Percentiles rank a stretch among this genome's conserved stretches.
Conservation (phyloP, 169 alveolate species). For the Cardiosporidium cionae region DNA sequence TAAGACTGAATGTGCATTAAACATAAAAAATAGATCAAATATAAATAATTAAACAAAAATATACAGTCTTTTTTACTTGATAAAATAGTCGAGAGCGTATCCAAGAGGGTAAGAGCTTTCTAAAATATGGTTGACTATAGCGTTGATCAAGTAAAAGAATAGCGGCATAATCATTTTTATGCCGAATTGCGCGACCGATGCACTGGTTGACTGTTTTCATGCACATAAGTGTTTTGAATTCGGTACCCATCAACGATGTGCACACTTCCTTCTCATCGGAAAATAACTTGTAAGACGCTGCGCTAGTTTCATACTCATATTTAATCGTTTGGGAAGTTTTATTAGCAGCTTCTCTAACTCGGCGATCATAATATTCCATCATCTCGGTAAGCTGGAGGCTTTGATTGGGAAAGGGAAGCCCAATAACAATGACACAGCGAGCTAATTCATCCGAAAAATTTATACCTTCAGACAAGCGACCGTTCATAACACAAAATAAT, state of each 20-base stretch:
- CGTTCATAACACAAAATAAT: slow-evolving; percentile 71
- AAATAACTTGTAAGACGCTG: too few relatives aligned
- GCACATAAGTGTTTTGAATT: slow-evolving; percentile 42
- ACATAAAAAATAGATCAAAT: too few relatives aligned
- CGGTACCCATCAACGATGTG: background rate
- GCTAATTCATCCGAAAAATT: slow-evolving; percentile 89
- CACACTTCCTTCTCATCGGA: too few relatives aligned
- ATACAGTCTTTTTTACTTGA: too few relatives aligned
- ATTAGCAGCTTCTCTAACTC: too few relatives aligned
- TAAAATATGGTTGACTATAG: slow-evolving; percentile 28
- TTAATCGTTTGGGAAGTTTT: too few relatives aligned
- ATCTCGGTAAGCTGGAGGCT: background rate
- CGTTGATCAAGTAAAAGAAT: slow-evolving; percentile 82
- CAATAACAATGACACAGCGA: slow-evolving; percentile 81
- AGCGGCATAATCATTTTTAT: slow-evolving; percentile 85
- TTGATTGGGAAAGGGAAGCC: slow-evolving; percentile 84
- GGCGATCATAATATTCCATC: background rate
- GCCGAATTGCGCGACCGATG: slow-evolving; percentile 94
- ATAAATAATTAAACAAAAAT: too few relatives aligned
- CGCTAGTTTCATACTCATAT: background rate
- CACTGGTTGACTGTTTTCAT: slow-evolving; percentile 89
- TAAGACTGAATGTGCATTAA: too few relatives aligned
- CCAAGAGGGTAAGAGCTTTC: slow-evolving; percentile 47
- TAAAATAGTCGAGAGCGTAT: too few relatives aligned
- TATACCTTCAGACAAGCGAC: slow-evolving; percentile 91